These are phyloP conservation scores for Echeveria elegans DNA, from an alignment of 164 flowering plant species.

Conservation along the genomic window DNA sequence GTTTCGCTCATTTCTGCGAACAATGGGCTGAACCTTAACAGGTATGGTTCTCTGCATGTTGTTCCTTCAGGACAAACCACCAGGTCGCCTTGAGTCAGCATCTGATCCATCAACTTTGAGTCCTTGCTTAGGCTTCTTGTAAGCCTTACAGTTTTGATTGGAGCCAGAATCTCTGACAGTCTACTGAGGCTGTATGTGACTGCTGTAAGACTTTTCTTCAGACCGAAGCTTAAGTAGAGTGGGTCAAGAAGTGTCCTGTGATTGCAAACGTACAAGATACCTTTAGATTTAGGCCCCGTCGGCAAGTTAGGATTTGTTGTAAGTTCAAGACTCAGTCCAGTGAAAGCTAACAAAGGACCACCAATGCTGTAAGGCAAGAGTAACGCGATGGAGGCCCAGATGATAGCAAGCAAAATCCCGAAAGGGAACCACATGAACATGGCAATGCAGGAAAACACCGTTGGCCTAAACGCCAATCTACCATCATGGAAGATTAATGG, in stretches of 20 bases:
- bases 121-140: conserved; percentile 25
- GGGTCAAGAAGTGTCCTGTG: conserved; percentile 7
- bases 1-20: conserved; percentile 30
- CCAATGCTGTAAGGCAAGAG: conserved; percentile 40
- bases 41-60: conserved; percentile 35
- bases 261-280: not conserved
- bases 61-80: conserved; percentile 39
- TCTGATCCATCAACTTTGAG: conserved; percentile 16
- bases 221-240: not conserved
- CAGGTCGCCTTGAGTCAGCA: conserved; percentile 25
- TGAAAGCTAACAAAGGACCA: not conserved
- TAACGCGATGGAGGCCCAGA: conserved; percentile 42
- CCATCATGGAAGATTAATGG: conserved; percentile 87
- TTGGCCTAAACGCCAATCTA: conserved; percentile 71
- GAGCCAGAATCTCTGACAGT: conserved; percentile 15
- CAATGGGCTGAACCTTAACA: conserved; percentile 33
- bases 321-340: not conserved
- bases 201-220: not conserved
- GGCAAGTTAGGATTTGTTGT: not conserved
- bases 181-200: conserved; percentile 10
- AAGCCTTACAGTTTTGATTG: conserved; percentile 25
- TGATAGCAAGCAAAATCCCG: conserved; percentile 44
- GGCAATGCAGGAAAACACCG: conserved; percentile 49
- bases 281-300: not conserved
- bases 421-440: conserved; percentile 83